phyloP scores from a whole-genome alignment of 2,329 filamentous ascomycete genomes.

The Xylaria sp. region DNA sequence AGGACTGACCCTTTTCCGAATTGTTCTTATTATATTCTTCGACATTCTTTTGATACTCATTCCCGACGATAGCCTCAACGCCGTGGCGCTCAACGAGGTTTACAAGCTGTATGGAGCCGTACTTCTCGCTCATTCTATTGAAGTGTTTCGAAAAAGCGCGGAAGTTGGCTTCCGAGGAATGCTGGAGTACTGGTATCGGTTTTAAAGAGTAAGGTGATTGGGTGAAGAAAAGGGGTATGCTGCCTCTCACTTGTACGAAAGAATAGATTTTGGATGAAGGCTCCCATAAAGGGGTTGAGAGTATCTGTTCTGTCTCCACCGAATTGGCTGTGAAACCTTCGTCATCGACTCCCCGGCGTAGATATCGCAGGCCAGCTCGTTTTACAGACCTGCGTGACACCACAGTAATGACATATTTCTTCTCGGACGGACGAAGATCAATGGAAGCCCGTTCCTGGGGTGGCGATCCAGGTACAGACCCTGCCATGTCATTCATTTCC shows the following conservation, averaged over 20 bases:
- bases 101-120: slow-evolving; percentile 81
- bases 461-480: slow-evolving; percentile 35
- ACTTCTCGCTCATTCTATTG: slow-evolving; percentile 72
- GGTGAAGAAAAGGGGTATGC: slow-evolving; percentile 94
- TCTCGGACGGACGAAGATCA: slow-evolving; percentile 60
- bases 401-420: slow-evolving; percentile 81
- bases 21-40: slow-evolving; percentile 73
- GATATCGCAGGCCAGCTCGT: slow-evolving; percentile 87
- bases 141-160: slow-evolving; percentile 85
- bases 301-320: slow-evolving; percentile 94
- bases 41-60: slow-evolving; percentile 77
- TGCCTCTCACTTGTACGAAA: slow-evolving; percentile 88
- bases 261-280: slow-evolving; percentile 75
- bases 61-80: slow-evolving; percentile 81
- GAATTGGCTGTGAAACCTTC: slow-evolving; percentile 88
- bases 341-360: slow-evolving; percentile 90
- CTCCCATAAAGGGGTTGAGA: slow-evolving; percentile 77
- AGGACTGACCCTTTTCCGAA: slow-evolving; percentile 55
- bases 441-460: slow-evolving; percentile 41
- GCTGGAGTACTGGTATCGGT: slow-evolving; percentile 83
- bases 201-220: slow-evolving; percentile 95
- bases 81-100: slow-evolving; percentile 91
- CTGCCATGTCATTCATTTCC: slow-evolving; percentile 47
- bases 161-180: slow-evolving; percentile 82
- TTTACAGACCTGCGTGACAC: slow-evolving; percentile 91